Percentiles rank a stretch among this genome's conserved stretches.
phyloP scores from a whole-genome alignment of 2,329 filamentous ascomycete genomes.

The Alternaria brassicae region DNA sequence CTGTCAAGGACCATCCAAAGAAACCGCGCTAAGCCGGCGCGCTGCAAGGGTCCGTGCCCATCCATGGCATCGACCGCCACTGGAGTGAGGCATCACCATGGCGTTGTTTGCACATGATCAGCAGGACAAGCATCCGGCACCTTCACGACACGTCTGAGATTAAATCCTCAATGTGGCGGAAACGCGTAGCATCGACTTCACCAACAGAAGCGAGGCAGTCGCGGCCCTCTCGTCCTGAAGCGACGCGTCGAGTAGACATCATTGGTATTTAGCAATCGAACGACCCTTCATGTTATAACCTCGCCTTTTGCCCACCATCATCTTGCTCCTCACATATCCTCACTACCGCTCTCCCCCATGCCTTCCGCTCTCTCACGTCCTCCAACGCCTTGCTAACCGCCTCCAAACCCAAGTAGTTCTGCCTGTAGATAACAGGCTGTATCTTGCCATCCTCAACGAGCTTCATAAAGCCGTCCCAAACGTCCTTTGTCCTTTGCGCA shows the following conservation, averaged over 20 bases:
- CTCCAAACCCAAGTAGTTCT: conserved; percentile 59
- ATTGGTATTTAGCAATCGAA: not conserved
- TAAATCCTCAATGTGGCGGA: not conserved
- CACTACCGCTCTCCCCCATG: conserved; percentile 66
- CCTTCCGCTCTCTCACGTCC: conserved; percentile 59
- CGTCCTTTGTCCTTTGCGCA: conserved; percentile 56
- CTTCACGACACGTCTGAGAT: too few species aligned
- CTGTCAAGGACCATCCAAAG: conserved; percentile 28
- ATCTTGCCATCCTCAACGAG: conserved; percentile 58
- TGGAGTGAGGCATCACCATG: not conserved
- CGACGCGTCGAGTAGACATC: not conserved
- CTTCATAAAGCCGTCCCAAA: conserved; percentile 61
- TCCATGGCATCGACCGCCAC: not conserved
- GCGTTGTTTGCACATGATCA: not conserved
- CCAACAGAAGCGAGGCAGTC: not conserved
- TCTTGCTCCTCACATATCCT: conserved; percentile 44
- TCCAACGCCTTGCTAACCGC: conserved; percentile 59
- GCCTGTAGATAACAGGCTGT: conserved; percentile 60
- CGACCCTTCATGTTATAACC: not conserved
- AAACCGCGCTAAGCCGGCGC: conserved; percentile 28
- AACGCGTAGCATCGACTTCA: not conserved
- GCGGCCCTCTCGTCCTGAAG: not conserved
- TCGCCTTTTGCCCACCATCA: not conserved
- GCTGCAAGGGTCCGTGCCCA: conserved; percentile 21
- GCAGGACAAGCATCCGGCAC: too few species aligned